Base-by-base conservation (phyloP, 306 rosid genomes). In the Luffa aegyptiaca region DNA sequence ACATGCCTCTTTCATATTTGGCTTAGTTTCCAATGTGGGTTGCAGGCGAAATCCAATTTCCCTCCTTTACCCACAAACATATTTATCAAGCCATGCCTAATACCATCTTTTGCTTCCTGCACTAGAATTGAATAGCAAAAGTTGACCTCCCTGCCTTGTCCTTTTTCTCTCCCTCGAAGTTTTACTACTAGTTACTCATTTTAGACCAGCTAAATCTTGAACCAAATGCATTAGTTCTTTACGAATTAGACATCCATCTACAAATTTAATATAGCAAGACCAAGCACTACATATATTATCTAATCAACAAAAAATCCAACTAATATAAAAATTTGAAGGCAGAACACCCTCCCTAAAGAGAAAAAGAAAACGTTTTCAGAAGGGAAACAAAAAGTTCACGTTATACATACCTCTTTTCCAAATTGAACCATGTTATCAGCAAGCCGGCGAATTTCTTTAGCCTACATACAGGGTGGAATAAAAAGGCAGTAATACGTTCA, bases 391-490 rank as follows among this genome's bases (percentile, higher is more conserved):
- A 16, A 35, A 10, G 16, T 18, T 59, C 12, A 18, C 17, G 18
- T 26, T 16, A 77, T 10, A 17, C 86, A 26, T 18, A 90, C 98
- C 89, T 95, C 97, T 90, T 95, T 95, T 77, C 99, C 97, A 79
- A 95, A 91, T 77, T 86, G 90, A 16, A 95, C 97, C 99, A 95
- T 95, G 18, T 85, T 89, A 85, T 95, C 99, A 5, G 97, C 99
- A 46, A 88, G 85, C 65, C 99, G 89, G n/a, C 97, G 88, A 16
- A 95, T 5, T 88, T 95, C 99, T 75, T 95, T 95, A 13, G 99
- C 99, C 98, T 93, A 55, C 20, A 81, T 75, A 81, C 57, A 20
- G 5, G n/a, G 41, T 18, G 59, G 17, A 48, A 17, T 44, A 16
- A 8, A 82, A 35, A 74, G 20, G 16, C 36, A 8, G 52, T 48